phyloP scores from a whole-genome alignment of 306 rosid genomes.

The Quercus wislizeni region DNA sequence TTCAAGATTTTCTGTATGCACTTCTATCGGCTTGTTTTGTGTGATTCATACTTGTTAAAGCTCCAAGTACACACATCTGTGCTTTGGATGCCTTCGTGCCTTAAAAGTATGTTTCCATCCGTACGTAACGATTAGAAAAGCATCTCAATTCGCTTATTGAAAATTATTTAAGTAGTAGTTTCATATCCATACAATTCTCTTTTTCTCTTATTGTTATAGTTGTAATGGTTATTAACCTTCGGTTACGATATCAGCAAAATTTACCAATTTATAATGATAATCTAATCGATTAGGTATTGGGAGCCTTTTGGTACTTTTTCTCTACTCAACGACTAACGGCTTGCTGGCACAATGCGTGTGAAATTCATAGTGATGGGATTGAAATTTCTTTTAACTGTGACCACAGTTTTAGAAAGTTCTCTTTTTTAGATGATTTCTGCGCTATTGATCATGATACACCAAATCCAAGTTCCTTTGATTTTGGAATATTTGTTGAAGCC shows the following conservation, averaged over 20 bases:
- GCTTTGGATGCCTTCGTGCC: slow-evolving; percentile 1
- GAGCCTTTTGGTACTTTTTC: slow-evolving; percentile 84
- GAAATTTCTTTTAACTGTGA: slow-evolving; percentile 43
- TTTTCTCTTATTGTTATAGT: no score
- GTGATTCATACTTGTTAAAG: rapidly evolving
- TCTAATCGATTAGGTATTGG: slow-evolving; percentile 55
- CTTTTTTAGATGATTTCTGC: slow-evolving; percentile 56
- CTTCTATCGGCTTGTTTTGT: no score
- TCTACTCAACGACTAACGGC: slow-evolving; percentile 74
- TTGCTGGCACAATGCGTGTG: slow-evolving; percentile 72
- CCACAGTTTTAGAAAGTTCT: no score
- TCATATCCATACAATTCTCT: no score
- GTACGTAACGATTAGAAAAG: no score
- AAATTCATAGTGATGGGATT: neutral
- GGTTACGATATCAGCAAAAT: neutral
- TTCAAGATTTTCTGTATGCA: no score
- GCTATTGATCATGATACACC: neutral
- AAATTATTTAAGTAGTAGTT: no score
- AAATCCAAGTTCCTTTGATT: slow-evolving; percentile 41
- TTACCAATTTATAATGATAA: slow-evolving; percentile 25
- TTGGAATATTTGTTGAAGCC: slow-evolving; percentile 82
- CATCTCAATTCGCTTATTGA: no score
- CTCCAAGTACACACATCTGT: rapidly evolving
- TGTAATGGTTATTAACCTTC: slow-evolving; percentile 43
- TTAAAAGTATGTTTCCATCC: neutral